These are phyloP conservation scores for Tephrocybe sp. DNA, from an alignment of 768 basidiomycete species.

Conservation along the genomic window DNA sequence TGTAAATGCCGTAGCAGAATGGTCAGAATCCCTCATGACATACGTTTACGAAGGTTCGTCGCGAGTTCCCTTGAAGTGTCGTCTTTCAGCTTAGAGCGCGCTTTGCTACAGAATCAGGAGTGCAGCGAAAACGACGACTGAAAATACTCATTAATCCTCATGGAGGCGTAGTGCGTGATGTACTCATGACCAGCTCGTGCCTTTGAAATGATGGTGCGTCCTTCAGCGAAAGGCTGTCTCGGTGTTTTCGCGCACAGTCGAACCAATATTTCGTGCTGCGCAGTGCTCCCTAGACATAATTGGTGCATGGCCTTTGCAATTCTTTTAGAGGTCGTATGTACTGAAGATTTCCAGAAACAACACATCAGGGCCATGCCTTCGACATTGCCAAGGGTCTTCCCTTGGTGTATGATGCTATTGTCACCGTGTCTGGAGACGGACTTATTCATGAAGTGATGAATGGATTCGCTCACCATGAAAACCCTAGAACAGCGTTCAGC, in stretches of 20 bases:
- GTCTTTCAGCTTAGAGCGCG: neutral
- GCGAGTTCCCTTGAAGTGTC: neutral
- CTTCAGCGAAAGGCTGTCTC: slow-evolving; percentile 58
- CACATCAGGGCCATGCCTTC: slow-evolving; percentile 58
- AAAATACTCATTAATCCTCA: slow-evolving; percentile 77
- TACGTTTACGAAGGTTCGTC: slow-evolving; percentile 60
- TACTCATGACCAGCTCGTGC: neutral
- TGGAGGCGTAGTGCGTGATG: slow-evolving; percentile 64
- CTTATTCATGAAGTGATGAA: slow-evolving; percentile 82
- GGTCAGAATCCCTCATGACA: slow-evolving; percentile 54
- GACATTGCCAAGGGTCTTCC: slow-evolving; percentile 58
- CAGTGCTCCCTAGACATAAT: slow-evolving; percentile 59
- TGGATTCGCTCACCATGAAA: slow-evolving; percentile 67
- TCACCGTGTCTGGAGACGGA: slow-evolving; percentile 82
- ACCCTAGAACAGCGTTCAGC: slow-evolving; percentile 57
- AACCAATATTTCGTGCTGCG: slow-evolving; percentile 71
- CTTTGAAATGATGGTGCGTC: neutral
- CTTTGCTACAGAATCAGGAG: slow-evolving; percentile 35
- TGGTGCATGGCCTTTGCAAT: slow-evolving; percentile 39
- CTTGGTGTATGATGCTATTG: slow-evolving; percentile 67
- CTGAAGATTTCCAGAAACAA: slow-evolving; percentile 49
- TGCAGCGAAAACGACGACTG: slow-evolving; percentile 53
- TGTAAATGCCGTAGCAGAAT: slow-evolving; percentile 37
- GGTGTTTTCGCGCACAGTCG: slow-evolving; percentile 55
- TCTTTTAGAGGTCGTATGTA: neutral